These are phyloP conservation scores for Ophiocordyceps robertsii DNA, from an alignment of 2,329 filamentous ascomycete species.

Conservation along the genomic window DNA sequence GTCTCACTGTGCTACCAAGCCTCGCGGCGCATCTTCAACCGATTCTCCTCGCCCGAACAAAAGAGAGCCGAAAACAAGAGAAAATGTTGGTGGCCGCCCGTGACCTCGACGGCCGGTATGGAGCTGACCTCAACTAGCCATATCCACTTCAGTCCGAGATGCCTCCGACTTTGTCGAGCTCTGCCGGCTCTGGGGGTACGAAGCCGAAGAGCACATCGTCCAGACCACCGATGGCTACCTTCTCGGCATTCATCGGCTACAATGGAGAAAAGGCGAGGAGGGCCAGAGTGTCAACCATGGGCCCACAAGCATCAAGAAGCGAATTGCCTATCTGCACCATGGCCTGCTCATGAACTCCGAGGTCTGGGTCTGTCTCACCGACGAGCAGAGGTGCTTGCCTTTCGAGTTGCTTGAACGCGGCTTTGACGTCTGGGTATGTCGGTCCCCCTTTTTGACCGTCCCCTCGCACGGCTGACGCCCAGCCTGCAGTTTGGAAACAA, in stretches of 20 bases:
- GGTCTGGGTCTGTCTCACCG: conserved; percentile 90
- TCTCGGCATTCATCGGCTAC: conserved; percentile 76
- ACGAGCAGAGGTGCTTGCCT: conserved; percentile 72
- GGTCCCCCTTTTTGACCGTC: not conserved
- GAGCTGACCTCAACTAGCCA: conserved; percentile 25
- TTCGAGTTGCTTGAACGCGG: conserved; percentile 82
- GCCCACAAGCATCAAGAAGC: conserved; percentile 56
- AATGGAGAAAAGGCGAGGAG: conserved; percentile 72
- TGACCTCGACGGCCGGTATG: not conserved
- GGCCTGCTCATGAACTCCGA: conserved; percentile 98
- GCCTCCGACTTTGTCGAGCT: conserved; percentile 88
- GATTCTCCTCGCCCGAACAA: conserved; percentile 55
- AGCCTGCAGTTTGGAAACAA: conserved; percentile 72
- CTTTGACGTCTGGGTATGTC: conserved; percentile 85
- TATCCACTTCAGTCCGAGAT: conserved; percentile 67
- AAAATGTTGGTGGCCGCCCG: conserved; percentile 33
- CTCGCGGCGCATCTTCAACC: conserved; percentile 73
- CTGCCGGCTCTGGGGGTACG: conserved; percentile 83
- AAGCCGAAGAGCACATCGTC: conserved; percentile 89
- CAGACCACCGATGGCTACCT: conserved; percentile 92
- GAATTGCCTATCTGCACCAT: conserved; percentile 87
- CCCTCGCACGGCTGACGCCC: conserved; percentile 10
- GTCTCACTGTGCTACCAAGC: conserved; percentile 71
- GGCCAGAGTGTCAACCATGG: conserved; percentile 64
- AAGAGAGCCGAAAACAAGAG: conserved; percentile 55